Evolutionary conservation across 352 stramenopile species (phyloP), one percentile per base, ranked within the genome.

Genomic region (Phytopythium chamaehyphon): DNA sequence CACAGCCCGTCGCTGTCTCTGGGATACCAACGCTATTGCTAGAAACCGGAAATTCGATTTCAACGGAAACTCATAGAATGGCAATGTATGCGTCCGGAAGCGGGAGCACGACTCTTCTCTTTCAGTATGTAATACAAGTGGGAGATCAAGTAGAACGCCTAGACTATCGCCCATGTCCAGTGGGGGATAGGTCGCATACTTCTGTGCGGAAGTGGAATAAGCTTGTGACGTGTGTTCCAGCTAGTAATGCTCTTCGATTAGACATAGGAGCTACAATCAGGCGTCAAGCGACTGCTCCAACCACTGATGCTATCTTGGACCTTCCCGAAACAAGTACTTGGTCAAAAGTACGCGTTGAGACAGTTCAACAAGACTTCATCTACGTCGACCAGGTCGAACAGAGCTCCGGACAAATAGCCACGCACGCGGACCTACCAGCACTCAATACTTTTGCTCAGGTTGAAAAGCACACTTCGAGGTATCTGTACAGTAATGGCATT

Each of bases 401-500:
- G 21, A 67, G 19, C 0, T 80, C 77, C 0, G 61, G 57, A 31
- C 28, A 33, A 33, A 33, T 9, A 33, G 5, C 28, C 9, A 9
- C 28, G 9, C 28, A 5, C 5, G 28, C 9, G 28, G 28, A 10
- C 28, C 47, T 42, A 9, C 18, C 55, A 48, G 22, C 46, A 14
- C 3, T 16, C 19, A 42, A 52, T 1, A 6, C 28, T 16, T 51
- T 51, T n/a, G 45, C 26, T 7, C 12, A 40, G 11, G 3, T 51
- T 6, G 26, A 51, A 15, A 51, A 51, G 45, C 45, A 14, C 6
- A 16, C 16, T 2, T 51, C 45, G 14, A 62, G 78, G 22, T 68
- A 68, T 16, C 70, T 90, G 14, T 84, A 83, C 51, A 78, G 69
- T 58, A 87, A 87, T n/a, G 74, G 76, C 1, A 52, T 88, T n/a